Base-by-base conservation (phyloP, 2,329 filamentous ascomycete species). In the Catunica adiposa region DNA sequence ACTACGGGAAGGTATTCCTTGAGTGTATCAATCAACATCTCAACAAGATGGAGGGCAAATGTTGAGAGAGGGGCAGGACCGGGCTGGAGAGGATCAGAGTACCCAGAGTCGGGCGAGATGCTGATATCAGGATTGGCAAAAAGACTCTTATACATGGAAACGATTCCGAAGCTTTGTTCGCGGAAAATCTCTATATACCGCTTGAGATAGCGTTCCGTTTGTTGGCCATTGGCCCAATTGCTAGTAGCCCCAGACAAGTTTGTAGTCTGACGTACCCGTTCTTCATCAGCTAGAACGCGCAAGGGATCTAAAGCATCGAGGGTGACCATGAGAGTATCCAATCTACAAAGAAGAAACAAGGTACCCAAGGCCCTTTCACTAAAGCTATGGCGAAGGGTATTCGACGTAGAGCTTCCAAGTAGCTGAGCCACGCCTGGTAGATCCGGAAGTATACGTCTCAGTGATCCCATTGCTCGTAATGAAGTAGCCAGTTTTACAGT, bases 161-260 rank as follows among this genome's bases (percentile, higher is more conserved):
- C 81, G 59, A 97, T 94, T 46, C 84, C 86, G 67, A 98, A 98
- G 65, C 87, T 95, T 68, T 98, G 92, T 68, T 98, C 92, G 54
- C 92, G 84, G 66, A 97, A 97, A 26, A 98, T 89, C 66, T 98
- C 92, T 63, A 98, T 86, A 68, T 94, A 98, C 51, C 89, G 79
- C 68, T 97, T 98, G 46, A 98, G 71, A 63, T 89, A 98, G 53
- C 89, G 79, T 67, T 97, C 92, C 1, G 89, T 96, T 66, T 97
- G 92, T 64, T 94, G 89, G 0, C 90, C 90, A 1, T 80, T 80
- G 1, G 77, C 79, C 78, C 77, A 84, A 37, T 68, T 65, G 42
- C 66, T 67, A 7, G 68, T 67, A 22, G 66, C 65, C 4, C 66
- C 63, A 7, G 40, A 34, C 6, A 17, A 22, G 14, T 68, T 64